These are phyloP conservation scores for Trichoderma arundinaceum DNA, from an alignment of 2,329 filamentous ascomycete genomes.

Conservation along the genomic window DNA sequence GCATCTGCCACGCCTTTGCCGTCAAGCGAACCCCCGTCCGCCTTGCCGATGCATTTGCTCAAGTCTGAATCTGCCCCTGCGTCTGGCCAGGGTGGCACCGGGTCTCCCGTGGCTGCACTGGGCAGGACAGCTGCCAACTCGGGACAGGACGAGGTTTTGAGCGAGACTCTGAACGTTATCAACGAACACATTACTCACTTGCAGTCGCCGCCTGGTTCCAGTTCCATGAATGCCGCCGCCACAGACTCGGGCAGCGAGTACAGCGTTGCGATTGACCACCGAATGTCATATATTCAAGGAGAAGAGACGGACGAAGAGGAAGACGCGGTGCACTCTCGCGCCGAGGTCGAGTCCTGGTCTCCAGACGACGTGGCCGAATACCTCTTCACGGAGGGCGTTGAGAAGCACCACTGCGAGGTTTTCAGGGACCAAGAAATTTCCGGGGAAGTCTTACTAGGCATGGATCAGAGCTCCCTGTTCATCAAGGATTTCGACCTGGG, in stretches of 20 bases:
- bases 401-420: conserved; percentile 88
- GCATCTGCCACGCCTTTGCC: conserved; percentile 43
- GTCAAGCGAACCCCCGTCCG: conserved; percentile 45
- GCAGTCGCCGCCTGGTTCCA: conserved; percentile 59
- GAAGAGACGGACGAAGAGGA: conserved; percentile 98
- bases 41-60: conserved; percentile 52
- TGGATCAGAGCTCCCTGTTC: conserved; percentile 94
- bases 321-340: conserved; percentile 67
- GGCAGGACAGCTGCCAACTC: conserved; percentile 49
- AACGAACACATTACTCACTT: conserved; percentile 96
- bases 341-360: conserved; percentile 80
- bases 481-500: conserved; percentile 95
- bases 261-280: conserved; percentile 76
- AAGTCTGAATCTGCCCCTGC: conserved; percentile 44
- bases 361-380: conserved; percentile 86
- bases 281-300: conserved; percentile 89
- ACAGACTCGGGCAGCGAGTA: conserved; percentile 91
- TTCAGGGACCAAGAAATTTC: conserved; percentile 96
- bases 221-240: conserved; percentile 56
- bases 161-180: conserved; percentile 93
- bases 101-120: conserved; percentile 39
- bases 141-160: conserved; percentile 75
- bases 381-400: conserved; percentile 82
- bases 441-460: conserved; percentile 88
- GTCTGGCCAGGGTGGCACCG: conserved; percentile 39